Percentiles rank a stretch among this genome's conserved stretches.
Conservation (phyloP, 2,329 filamentous ascomycete genomes). For the Trichoderma breve region DNA sequence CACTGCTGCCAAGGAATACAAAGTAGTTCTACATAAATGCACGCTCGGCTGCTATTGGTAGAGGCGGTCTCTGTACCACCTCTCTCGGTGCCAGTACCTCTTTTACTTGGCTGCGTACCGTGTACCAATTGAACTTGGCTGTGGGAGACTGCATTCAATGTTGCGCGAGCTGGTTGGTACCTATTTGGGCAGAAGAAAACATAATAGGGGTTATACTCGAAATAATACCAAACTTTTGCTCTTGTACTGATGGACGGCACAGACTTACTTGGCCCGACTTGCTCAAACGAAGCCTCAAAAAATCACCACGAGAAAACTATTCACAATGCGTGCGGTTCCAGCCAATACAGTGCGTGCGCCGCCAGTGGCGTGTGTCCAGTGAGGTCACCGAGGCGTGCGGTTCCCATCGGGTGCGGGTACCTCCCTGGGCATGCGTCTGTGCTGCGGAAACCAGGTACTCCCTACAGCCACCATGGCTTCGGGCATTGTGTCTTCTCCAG, state of each 20-base stretch:
- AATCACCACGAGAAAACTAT: background rate
- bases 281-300: background rate
- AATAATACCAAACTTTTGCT: background rate
- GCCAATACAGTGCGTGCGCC: conserved; percentile 1
- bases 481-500: background rate
- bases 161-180: background rate
- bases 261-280: background rate
- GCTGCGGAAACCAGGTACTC: conserved; percentile 10
- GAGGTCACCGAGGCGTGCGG: background rate
- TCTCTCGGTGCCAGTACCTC: background rate
- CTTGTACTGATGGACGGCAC: background rate
- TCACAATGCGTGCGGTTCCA: background rate
- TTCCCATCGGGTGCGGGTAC: background rate
- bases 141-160: no score
- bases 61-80: background rate
- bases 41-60: background rate
- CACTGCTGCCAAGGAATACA: background rate
- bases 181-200: no score
- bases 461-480: background rate
- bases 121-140: no score
- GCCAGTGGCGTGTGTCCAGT: background rate
- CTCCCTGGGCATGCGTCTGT: background rate
- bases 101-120: no score
- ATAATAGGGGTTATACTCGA: no score
- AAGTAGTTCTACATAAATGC: background rate